phyloP scores from a whole-genome alignment of 345 rosid genomes.

The Chamaenerion angustifolium region DNA sequence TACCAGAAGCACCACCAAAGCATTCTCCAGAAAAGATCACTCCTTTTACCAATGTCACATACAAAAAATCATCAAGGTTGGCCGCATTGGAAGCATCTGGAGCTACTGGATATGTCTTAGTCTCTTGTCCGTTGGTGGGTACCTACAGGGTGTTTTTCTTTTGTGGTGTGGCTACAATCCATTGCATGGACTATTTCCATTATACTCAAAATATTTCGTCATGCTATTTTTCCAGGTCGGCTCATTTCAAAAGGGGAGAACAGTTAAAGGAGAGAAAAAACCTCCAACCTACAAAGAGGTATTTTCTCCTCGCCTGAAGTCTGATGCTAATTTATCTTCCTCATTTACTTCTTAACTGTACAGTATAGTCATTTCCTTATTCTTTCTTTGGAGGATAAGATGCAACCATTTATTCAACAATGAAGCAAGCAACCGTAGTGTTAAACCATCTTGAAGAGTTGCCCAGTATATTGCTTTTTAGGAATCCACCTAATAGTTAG shows the following conservation, averaged over 20 bases:
- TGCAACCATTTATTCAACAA: too few relatives aligned
- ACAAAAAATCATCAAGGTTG: constrained; percentile 57
- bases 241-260: constrained; percentile 58
- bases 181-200: too few relatives aligned
- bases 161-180: background rate
- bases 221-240: constrained; percentile 39
- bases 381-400: too few relatives aligned
- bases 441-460: too few relatives aligned
- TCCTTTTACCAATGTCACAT: constrained; percentile 51
- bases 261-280: constrained; percentile 60
- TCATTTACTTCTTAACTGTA: background rate
- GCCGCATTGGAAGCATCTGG: constrained; percentile 81
- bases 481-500: too few relatives aligned
- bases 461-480: too few relatives aligned
- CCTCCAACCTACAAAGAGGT: constrained; percentile 73
- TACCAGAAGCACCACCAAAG: constrained; percentile 31
- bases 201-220: too few relatives aligned
- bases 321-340: background rate
- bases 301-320: constrained; percentile 1
- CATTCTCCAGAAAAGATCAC: constrained; percentile 34
- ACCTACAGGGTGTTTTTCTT: too few relatives aligned
- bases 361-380: too few relatives aligned
- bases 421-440: too few relatives aligned
- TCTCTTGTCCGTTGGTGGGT: constrained; percentile 60
- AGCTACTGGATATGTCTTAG: constrained; percentile 45